Conservation (phyloP, 78 protist genomes). For the Tieghemostelium lacteum region DNA sequence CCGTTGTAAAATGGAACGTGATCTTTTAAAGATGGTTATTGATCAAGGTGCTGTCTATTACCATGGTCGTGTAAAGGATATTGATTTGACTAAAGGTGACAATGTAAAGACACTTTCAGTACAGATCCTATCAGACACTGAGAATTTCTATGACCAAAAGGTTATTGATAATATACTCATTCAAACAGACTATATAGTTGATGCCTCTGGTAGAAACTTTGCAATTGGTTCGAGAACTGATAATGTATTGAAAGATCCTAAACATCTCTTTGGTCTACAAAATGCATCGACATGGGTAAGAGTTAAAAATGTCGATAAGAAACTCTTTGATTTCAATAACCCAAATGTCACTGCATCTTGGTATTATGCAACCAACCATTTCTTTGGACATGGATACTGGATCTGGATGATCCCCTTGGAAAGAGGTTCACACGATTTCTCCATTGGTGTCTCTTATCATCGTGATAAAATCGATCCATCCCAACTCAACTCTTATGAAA, state of each 20-base stretch:
- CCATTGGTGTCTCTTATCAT: conserved; percentile 35
- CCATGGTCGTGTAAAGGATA: conserved; percentile 39
- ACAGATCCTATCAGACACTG: conserved; percentile 17
- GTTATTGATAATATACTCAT: not conserved
- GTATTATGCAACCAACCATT: conserved; percentile 34
- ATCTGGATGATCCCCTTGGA: conserved; percentile 55
- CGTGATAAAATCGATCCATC: conserved; percentile 13
- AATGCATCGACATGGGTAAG: conserved; percentile 27
- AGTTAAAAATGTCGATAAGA: conserved; percentile 10
- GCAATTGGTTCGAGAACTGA: conserved; percentile 4
- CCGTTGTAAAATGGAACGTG: conserved; percentile 16
- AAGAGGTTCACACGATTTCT: conserved; percentile 7
- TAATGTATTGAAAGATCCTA: conserved; percentile 26
- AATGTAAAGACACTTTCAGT: not conserved
- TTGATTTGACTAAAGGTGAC: conserved; percentile 10
- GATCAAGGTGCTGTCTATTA: conserved; percentile 31
- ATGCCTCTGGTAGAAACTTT: conserved; percentile 10
- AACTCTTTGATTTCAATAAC: conserved; percentile 3
- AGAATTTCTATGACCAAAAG: conserved; percentile 19
- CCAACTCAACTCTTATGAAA: conserved; percentile 8
- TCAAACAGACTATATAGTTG: not conserved
- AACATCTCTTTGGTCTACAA: conserved; percentile 13
- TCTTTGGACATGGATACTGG: conserved; percentile 41
- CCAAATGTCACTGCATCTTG: not conserved
- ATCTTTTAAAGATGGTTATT: conserved; percentile 11